A percentile compares a stretch with the other conserved stretches of the same genome.
phyloP scores from a whole-genome alignment of 2,329 filamentous ascomycete species.

The Dothideomycetes sp. region DNA sequence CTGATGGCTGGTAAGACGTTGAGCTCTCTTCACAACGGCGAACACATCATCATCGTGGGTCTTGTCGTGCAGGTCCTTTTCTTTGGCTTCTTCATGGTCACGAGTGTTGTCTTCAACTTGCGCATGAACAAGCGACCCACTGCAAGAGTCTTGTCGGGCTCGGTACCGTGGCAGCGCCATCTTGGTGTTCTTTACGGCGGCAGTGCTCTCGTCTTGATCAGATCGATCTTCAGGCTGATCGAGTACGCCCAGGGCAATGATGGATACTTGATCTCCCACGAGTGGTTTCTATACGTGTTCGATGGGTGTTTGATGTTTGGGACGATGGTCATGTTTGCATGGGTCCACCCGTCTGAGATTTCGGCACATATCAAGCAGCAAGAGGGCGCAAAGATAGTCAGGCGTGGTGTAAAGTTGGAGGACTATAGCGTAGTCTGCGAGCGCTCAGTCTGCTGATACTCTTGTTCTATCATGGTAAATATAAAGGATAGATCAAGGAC shows the following conservation, averaged over 20 bases:
- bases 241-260: conserved; percentile 36
- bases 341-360: conserved; percentile 17
- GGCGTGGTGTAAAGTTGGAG: no score
- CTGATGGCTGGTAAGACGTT: conserved; percentile 23
- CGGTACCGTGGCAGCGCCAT: conserved; percentile 25
- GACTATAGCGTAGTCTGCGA: no score
- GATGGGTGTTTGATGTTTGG: conserved; percentile 17
- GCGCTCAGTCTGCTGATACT: no score
- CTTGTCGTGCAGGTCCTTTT: conserved; percentile 39
- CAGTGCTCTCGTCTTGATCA: conserved; percentile 36
- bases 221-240: conserved; percentile 36
- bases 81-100: conserved; percentile 38
- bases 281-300: conserved; percentile 28
- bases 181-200: conserved; percentile 33
- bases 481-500: no score
- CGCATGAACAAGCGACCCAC: conserved; percentile 15
- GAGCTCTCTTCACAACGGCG: conserved; percentile 22
- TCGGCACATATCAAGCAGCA: no score
- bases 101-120: conserved; percentile 18
- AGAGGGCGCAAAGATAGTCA: no score
- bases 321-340: conserved; percentile 14
- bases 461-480: no score
- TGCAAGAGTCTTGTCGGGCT: conserved; percentile 1
- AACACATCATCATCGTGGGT: conserved; percentile 36
- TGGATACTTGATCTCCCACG: conserved; percentile 33